These are phyloP conservation scores for Colletotrichum euphorbiae DNA, from an alignment of 2,329 filamentous ascomycete species.

Conservation along the genomic window DNA sequence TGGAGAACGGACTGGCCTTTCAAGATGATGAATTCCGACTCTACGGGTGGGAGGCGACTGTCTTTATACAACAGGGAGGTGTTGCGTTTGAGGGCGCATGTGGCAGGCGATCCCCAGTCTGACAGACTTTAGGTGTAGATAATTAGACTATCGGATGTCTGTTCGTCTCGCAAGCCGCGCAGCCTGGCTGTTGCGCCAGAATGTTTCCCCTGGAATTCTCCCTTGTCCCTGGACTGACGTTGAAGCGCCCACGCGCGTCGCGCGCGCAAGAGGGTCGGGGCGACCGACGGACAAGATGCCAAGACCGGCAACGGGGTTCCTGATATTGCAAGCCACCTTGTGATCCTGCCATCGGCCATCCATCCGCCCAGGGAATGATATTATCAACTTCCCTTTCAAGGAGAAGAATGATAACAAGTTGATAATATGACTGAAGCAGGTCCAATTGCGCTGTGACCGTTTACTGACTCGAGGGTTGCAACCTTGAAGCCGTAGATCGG, in stretches of 20 bases:
- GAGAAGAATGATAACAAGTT: constrained; percentile 2
- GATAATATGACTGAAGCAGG: constrained; percentile 5
- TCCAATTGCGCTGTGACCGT: constrained; percentile 19
- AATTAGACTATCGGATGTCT: constrained; percentile 11
- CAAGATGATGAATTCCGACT: constrained; percentile 1
- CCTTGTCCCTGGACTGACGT: constrained; percentile 2
- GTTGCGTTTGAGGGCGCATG: constrained; percentile 1
- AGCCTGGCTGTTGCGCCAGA: constrained; percentile 13
- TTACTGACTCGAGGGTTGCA: constrained; percentile 23
- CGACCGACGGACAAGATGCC: not conserved
- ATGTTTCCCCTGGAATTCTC: not conserved
- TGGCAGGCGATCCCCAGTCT: constrained; percentile 10
- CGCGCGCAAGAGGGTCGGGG: constrained; percentile 3
- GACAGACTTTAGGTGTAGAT: constrained; percentile 3
- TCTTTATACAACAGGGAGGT: constrained; percentile 25
- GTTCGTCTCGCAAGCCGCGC: constrained; percentile 16
- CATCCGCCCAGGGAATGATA: constrained; percentile 4
- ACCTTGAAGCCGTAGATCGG: not conserved
- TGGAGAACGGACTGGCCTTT: constrained; percentile 34
- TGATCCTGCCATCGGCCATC: constrained; percentile 4
- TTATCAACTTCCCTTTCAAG: not conserved
- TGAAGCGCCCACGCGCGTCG: constrained; percentile 12
- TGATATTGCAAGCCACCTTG: constrained; percentile 4
- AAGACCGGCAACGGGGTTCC: constrained; percentile 12
- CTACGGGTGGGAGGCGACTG: constrained; percentile 16